Base-by-base conservation (phyloP, 2,329 filamentous ascomycete species). In the Xylaria sp. region DNA sequence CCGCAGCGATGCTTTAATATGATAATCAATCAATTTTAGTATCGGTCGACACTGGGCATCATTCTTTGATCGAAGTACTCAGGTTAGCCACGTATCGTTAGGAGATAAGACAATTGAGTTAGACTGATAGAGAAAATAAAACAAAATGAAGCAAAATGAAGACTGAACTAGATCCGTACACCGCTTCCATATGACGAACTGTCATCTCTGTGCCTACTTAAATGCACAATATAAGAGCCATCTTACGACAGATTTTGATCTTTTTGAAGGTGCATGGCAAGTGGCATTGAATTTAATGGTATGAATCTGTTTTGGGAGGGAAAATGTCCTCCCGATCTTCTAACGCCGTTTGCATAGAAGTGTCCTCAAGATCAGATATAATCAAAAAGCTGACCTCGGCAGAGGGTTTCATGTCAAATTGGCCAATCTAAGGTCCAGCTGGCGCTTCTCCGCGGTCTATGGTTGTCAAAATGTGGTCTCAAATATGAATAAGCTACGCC, bases 401-500 rank as follows among this genome's bases (percentile, higher is more conserved):
- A 54, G 34, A 20, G 15, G 18, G 15, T 1, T 59, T 13, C n/a
- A 13, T 1, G 20, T 12, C 37, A 48, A 2, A 39, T 15, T 39
- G 23, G 39, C 31, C 15, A 44, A 9, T 1, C 28, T 7, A 10
- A 28, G 8, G 31, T 48, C 23, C 15, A 51, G 23, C 1, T 50
- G 10, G 20, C 9, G 18, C 51, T 31, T 62, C 58, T 60, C 63
- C 56, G n/a, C 64, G 64, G 57, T 10, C 20, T 67, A 39, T 64
- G 65, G 20, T 48, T 54, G 50, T 67, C 44, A 31, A 58, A 20
- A 13, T 18, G 48, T 20, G 18, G 20, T n/a, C 15, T n/a, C 18
- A 44, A 31, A 34, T 9, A 28, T 34, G n/a, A 48, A 41, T 63
- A 50, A 57, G 58, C 65, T 25, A 52, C 50, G 54, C 58, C 51